Evolutionary conservation across 306 rosid species (phyloP).

Genomic region (Vigna unguiculata): DNA sequence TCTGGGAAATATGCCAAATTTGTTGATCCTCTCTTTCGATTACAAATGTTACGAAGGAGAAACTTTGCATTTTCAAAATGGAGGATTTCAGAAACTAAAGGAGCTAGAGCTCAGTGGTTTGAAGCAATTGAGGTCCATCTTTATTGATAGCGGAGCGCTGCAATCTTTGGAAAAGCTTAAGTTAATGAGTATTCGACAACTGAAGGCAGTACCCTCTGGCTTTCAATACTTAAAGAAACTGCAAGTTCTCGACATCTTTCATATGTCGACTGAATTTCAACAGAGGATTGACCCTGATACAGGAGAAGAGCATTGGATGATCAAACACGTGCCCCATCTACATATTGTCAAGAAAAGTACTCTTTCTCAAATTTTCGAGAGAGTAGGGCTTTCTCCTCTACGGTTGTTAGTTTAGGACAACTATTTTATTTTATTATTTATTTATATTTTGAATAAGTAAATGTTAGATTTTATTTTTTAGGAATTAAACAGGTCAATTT

Average conservation of each 20-base stretch:
- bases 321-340: neutral
- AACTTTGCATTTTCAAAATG: neutral
- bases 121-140: rapidly evolving
- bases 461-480: too few species aligned
- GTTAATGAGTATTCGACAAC: rapidly evolving
- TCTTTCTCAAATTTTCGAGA: too few species aligned
- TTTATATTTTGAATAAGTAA: too few species aligned
- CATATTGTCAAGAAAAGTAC: neutral
- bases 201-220: neutral
- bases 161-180: neutral
- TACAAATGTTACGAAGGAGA: neutral
- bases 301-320: neutral
- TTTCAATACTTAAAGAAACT: neutral
- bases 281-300: neutral
- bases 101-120: rapidly evolving
- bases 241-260: neutral
- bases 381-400: too few species aligned
- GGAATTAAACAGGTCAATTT: too few species aligned
- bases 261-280: neutral
- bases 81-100: constrained; percentile 14
- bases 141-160: neutral
- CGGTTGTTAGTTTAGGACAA: too few species aligned
- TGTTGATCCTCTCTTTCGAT: neutral
- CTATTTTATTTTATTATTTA: too few species aligned
- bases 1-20: neutral